Base-by-base conservation (phyloP, 1,139 yeast genomes). In the Lodderomyces beijingensis region DNA sequence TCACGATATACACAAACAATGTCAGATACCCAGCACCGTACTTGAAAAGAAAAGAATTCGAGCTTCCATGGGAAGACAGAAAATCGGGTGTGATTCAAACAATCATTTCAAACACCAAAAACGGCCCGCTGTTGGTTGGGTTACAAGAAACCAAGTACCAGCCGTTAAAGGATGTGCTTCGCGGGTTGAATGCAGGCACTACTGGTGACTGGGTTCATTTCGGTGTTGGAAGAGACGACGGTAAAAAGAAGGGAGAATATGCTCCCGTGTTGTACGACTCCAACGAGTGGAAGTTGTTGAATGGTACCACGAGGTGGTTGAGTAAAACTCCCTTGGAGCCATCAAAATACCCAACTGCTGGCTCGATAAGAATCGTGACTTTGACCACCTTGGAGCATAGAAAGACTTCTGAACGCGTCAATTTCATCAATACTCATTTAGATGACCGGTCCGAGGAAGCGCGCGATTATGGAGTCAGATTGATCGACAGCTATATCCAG, bases 171-270 rank as follows among this genome's bases (percentile, higher is more conserved):
- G 66, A 60, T 39, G 45, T 59, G 9, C 30, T 51, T n/a, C 16
- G 23, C 2, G 61, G 59, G 1, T 45, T 47, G 16, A 47, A 50
- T 24, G 21, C 21, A 8, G 7, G 21, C 21, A 19, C 21, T 7
- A 19, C 21, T 19, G 21, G 21, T 8, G 46, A 50, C 5, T 70
- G 68, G 62, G 49, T 53, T 11, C 65, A 67, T 41, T 61, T 60
- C 35, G 72, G 72, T 2, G 64, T 60, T 10, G 75, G 74, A 2
- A 52, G 76, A 43, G 70, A 66, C 36, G 73, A 70, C 46, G 76
- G 75, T 7, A 44, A 46, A 10, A 47, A 50, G 5, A 43, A 48
- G 4, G 75, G 76, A 6, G 76, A 70, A 40, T 66, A 53, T 37
- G 55, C 69, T 25, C 74, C 76, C 1, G 55, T 70, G 15, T 53